A percentile compares a stretch with the other conserved stretches of the same genome.
Conservation (phyloP, 257 asterid species). For the Thymus mandschuricus region DNA sequence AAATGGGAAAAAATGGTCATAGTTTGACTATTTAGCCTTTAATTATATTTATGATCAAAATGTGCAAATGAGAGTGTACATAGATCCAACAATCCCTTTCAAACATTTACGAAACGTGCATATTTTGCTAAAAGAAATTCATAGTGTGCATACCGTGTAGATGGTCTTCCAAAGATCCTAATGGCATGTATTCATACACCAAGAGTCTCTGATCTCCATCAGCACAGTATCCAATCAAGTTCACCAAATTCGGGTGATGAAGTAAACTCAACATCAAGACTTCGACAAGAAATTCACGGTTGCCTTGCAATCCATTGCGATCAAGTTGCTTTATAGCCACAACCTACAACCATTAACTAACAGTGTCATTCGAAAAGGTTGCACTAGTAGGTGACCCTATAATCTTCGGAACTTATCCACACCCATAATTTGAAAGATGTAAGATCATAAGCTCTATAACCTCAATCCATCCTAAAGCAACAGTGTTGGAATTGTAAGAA, state of each 20-base stretch:
- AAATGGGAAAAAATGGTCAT: too few relatives aligned
- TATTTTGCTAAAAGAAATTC: slow-evolving; percentile 5
- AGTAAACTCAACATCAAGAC: slow-evolving; percentile 79
- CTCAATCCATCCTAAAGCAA: background rate
- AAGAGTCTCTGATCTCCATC: slow-evolving; percentile 89
- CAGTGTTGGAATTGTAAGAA: background rate
- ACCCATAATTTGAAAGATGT: background rate
- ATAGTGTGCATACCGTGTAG: slow-evolving; percentile 53
- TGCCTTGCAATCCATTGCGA: slow-evolving; percentile 81
- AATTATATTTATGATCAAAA: background rate
- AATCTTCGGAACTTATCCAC: background rate
- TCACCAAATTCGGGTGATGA: slow-evolving; percentile 82
- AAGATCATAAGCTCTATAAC: slow-evolving; percentile 6
- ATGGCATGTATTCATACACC: slow-evolving; percentile 85
- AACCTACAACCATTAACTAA: slow-evolving; percentile 43
- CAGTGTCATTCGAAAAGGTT: background rate
- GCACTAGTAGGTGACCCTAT: background rate
- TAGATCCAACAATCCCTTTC: background rate
- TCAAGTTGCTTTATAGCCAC: slow-evolving; percentile 88
- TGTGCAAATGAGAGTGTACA: background rate
- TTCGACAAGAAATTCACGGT: slow-evolving; percentile 83
- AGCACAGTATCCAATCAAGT: slow-evolving; percentile 84
- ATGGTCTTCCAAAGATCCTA: slow-evolving; percentile 86
- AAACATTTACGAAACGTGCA: background rate
- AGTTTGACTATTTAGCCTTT: too few relatives aligned